Percentiles rank a stretch among this genome's conserved stretches.
phyloP scores from a whole-genome alignment of 208 protist species.

The Leishmania arabica region DNA sequence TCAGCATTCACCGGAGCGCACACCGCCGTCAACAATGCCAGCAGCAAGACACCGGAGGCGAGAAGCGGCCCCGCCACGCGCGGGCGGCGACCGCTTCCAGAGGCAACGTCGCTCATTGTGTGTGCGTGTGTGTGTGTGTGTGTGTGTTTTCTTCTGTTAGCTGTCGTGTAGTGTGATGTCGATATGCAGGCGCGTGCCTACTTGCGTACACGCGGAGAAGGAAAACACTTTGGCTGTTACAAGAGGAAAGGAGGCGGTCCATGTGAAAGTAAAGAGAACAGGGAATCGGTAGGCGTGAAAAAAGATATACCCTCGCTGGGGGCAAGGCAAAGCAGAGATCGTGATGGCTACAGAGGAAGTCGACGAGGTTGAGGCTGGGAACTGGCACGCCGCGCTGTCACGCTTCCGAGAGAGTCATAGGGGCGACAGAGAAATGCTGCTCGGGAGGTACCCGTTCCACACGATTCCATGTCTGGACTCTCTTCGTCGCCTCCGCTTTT shows the following conservation, averaged over 20 bases:
- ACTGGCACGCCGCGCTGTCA: background rate
- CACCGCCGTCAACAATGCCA: background rate
- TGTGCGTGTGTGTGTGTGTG: no score
- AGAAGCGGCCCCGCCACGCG: background rate
- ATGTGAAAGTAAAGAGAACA: background rate
- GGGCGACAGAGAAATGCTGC: no score
- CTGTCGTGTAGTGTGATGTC: background rate
- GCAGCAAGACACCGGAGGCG: background rate
- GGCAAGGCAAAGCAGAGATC: background rate
- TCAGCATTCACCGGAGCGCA: constrained; percentile 5
- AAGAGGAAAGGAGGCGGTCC: background rate
- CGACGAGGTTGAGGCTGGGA: background rate
- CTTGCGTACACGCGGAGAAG: no score
- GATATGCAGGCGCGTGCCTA: background rate
- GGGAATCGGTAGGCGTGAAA: background rate
- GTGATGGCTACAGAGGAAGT: background rate
- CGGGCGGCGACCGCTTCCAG: background rate
- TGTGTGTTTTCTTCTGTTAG: background rate
- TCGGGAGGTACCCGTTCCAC: no score
- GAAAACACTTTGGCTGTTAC: background rate
- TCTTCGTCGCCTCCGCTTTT: no score
- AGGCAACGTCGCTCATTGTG: background rate
- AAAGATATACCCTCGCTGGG: background rate
- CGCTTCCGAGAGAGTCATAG: constrained; percentile 2
- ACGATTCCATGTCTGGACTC: no score